Evolutionary conservation across 1,139 yeast genomes (phyloP).

Genomic region (Debaryomycetaceae sp.): DNA sequence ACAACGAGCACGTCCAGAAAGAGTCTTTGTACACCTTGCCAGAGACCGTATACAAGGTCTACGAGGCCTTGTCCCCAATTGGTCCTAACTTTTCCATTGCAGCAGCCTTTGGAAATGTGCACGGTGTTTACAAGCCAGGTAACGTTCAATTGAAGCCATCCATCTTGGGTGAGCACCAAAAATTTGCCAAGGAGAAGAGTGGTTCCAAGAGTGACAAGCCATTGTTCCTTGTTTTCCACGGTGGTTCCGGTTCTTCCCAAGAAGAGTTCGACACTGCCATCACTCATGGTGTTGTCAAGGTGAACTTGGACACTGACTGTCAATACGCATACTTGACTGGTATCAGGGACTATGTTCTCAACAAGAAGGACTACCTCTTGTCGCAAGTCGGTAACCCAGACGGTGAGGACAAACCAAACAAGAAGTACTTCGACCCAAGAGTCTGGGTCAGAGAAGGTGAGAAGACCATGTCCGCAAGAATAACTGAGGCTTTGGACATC

Average conservation of each 20-base stretch:
- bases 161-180: conserved; percentile 94
- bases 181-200: conserved; percentile 66
- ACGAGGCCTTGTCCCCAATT: conserved; percentile 85
- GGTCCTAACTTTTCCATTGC: conserved; percentile 99
- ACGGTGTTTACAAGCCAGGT: conserved; percentile 99
- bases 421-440: conserved; percentile 99
- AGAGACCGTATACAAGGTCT: conserved; percentile 89
- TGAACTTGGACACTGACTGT: conserved; percentile 98
- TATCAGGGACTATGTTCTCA: conserved; percentile 94
- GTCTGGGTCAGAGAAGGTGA: conserved; percentile 99
- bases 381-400: conserved; percentile 98
- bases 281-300: conserved; percentile 94
- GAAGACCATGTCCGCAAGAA: conserved; percentile 92
- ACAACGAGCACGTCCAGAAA: conserved; percentile 90
- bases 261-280: conserved; percentile 90
- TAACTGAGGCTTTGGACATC: conserved; percentile 75
- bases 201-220: conserved; percentile 63
- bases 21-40: conserved; percentile 91
- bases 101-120: conserved; percentile 99
- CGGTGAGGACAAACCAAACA: conserved; percentile 97
- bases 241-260: conserved; percentile 98
- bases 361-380: conserved; percentile 91
- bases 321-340: conserved; percentile 96
- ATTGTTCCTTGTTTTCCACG: conserved; percentile 98
- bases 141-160: conserved; percentile 92